A percentile compares a stretch with the other conserved stretches of the same genome.
Evolutionary conservation across 73 alveolate genomes (phyloP).

Genomic region (Symbiodinium pilosum): DNA sequence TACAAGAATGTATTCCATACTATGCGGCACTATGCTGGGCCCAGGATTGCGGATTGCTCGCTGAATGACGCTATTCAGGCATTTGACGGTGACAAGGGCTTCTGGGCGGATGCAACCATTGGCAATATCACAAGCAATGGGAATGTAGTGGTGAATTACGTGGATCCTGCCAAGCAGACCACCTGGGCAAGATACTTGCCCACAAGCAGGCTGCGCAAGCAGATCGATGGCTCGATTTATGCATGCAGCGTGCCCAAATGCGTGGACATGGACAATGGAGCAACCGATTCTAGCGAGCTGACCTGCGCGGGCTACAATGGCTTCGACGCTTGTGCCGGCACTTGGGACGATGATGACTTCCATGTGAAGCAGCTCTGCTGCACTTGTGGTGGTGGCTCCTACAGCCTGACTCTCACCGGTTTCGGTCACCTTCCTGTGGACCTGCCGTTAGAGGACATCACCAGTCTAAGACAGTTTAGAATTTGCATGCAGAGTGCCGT

Average conservation of each 20-base stretch:
- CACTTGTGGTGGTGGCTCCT: slow-evolving; percentile 82
- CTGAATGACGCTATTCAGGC: slow-evolving; percentile 1
- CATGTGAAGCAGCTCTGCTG: slow-evolving; percentile 44
- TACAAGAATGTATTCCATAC: slow-evolving; percentile 31
- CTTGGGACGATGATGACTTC: slow-evolving; percentile 48
- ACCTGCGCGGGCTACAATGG: slow-evolving; percentile 65
- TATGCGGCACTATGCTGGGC: slow-evolving; percentile 42
- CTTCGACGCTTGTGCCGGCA: slow-evolving; percentile 33
- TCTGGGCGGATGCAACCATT: slow-evolving; percentile 25
- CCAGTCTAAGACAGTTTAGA: background rate
- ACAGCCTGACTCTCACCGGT: slow-evolving; percentile 25
- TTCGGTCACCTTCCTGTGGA: slow-evolving; percentile 48
- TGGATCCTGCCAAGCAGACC: background rate
- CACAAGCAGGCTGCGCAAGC: background rate
- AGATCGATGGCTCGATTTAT: slow-evolving; percentile 25
- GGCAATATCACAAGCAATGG: slow-evolving; percentile 48
- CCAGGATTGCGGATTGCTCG: slow-evolving; percentile 18
- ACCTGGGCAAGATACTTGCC: background rate
- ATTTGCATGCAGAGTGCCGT: slow-evolving; percentile 63
- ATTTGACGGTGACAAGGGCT: background rate
- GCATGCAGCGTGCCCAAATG: slow-evolving; percentile 70
- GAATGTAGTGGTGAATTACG: slow-evolving; percentile 11
- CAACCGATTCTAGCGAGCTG: slow-evolving; percentile 15
- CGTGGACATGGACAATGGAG: slow-evolving; percentile 71
- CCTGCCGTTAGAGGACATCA: slow-evolving; percentile 33